These are phyloP conservation scores for Sarocladium brachiariae DNA, from an alignment of 2,329 filamentous ascomycete species.

Conservation along the genomic window DNA sequence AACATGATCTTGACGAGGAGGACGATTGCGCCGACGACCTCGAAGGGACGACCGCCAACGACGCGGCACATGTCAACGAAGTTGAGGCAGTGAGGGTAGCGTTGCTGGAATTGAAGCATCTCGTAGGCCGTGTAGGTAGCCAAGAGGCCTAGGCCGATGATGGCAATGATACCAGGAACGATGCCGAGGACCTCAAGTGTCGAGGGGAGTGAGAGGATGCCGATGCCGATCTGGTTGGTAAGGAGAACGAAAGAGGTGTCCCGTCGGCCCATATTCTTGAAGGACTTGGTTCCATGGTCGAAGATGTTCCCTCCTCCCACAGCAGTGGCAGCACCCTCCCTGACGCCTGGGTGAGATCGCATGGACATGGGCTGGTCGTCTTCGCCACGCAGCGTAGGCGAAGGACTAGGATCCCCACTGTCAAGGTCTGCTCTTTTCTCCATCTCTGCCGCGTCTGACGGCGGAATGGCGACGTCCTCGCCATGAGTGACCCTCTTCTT, in stretches of 20 bases:
- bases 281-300: slow-evolving; percentile 24
- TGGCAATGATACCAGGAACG: slow-evolving; percentile 61
- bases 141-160: slow-evolving; percentile 55
- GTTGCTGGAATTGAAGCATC: slow-evolving; percentile 59
- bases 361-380: neutral
- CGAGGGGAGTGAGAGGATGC: slow-evolving; percentile 62
- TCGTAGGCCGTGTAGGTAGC: slow-evolving; percentile 52
- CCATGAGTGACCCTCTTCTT: neutral
- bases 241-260: slow-evolving; percentile 26
- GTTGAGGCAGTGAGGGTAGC: slow-evolving; percentile 62
- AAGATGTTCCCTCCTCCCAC: slow-evolving; percentile 18
- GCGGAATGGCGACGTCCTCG: neutral
- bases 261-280: slow-evolving; percentile 27
- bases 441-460: neutral
- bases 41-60: slow-evolving; percentile 29
- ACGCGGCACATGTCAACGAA: slow-evolving; percentile 62
- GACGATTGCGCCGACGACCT: slow-evolving; percentile 41
- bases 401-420: neutral
- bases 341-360: neutral
- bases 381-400: slow-evolving; percentile 1
- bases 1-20: slow-evolving; percentile 67
- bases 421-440: neutral
- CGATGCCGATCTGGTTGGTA: slow-evolving; percentile 29
- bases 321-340: neutral
- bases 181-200: slow-evolving; percentile 62